Base-by-base conservation (phyloP, 225 moss, liverwort and hornwort species). In the Pseudoscleropodium purum region DNA sequence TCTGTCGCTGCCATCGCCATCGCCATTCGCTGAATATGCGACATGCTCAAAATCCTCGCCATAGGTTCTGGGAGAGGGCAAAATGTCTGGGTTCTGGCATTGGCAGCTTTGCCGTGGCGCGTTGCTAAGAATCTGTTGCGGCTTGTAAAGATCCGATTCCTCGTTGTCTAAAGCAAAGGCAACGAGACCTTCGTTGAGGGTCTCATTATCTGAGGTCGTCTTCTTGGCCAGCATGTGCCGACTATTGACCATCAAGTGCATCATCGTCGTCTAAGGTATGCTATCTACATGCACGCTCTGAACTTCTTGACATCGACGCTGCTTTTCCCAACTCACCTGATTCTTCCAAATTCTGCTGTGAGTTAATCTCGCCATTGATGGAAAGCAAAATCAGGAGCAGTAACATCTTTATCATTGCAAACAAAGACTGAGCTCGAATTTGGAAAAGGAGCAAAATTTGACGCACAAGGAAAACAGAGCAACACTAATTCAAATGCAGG, bases 231-330 rank as follows among this genome's bases (percentile, higher is more conserved):
- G 79, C 91, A 85, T 60, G 64, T 83, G 89, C 74, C 89, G 51
- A 56, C 87, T 61, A 83, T 86, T 86, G 56, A 88, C 86, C 86
- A 89, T 90, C 76, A 92, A 78, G 70, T 90, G 90, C 90, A 92
- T 90, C 92, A 92, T 90, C 78, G 70, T 90, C 78, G n/a, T 57
- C 86, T 81, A 64, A 82, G 88, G 64, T 45, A 62, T 43, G 77
- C 82, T 88, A 84, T 30, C 87, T 79, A 79, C 49, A 41, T 29
- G 60, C 41, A 77, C 85, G 73, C 76, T 82, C 82, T 82, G 69
- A 88, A 31, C 85, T 41, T 60, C 82, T 87, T 79, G 78, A 79
- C 85, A 66, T 90, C 39, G 84, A 57, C 52, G 43, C 85, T 54
- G 81, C 20, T 79, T 62, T 39, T 63, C 76, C 63, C 47, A 68